A percentile compares a stretch with the other conserved stretches of the same genome.
These are phyloP conservation scores for Tilletia setariae DNA, from an alignment of 1,284 basidiomycete species.

Conservation along the genomic window DNA sequence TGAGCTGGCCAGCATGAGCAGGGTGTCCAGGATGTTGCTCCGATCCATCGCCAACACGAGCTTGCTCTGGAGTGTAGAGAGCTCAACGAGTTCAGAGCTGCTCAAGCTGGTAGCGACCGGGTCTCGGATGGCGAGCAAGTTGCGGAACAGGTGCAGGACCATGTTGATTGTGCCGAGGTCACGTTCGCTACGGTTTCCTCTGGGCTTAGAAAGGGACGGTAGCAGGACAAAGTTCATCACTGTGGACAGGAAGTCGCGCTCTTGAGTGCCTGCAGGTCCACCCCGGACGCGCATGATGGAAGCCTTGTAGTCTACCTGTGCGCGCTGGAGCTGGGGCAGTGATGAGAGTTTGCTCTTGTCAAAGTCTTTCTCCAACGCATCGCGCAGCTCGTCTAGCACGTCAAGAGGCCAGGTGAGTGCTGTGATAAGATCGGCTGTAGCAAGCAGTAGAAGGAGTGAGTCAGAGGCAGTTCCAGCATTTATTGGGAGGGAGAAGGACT, in stretches of 20 bases:
- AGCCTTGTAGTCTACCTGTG: conserved; percentile 50
- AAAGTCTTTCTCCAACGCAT: conserved; percentile 39
- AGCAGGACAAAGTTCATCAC: conserved; percentile 47
- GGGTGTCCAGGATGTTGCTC: conserved; percentile 43
- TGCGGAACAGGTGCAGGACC: conserved; percentile 52
- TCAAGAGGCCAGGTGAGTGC: conserved; percentile 53
- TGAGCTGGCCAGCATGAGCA: conserved; percentile 49
- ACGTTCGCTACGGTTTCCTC: conserved; percentile 39
- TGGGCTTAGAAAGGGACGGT: conserved; percentile 44
- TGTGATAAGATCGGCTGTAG: conserved; percentile 47
- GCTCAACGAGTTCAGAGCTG: conserved; percentile 37
- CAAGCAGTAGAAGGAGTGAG: background rate
- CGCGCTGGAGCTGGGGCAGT: conserved; percentile 36
- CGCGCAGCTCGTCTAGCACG: conserved; percentile 42
- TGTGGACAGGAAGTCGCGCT: conserved; percentile 38
- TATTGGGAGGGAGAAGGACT: background rate
- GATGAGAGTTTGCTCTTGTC: conserved; percentile 33
- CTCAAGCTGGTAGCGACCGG: conserved; percentile 39
- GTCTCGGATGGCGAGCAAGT: conserved; percentile 50
- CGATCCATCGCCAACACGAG: conserved; percentile 42
- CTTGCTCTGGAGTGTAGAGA: conserved; percentile 46
- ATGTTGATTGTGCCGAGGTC: conserved; percentile 48
- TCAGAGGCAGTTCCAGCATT: background rate
- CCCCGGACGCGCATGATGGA: conserved; percentile 41
- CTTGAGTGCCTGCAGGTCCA: conserved; percentile 22